phyloP scores from a whole-genome alignment of 805 yeast genomes.

The Jamesozyma piceae region DNA sequence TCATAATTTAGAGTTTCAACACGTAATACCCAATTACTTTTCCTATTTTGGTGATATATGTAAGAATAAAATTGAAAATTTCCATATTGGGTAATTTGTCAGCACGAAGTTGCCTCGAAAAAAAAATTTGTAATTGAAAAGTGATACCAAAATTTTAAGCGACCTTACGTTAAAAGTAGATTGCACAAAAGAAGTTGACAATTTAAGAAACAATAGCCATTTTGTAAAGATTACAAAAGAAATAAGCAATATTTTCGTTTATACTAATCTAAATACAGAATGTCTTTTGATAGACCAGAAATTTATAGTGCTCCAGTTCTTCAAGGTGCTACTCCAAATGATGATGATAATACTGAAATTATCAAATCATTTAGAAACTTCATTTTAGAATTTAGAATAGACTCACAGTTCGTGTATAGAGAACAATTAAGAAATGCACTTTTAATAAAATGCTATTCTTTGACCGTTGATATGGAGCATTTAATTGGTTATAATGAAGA shows the following conservation, averaged over 20 bases:
- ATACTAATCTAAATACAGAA: too few relatives aligned
- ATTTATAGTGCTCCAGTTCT: slow-evolving; percentile 70
- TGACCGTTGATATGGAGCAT: slow-evolving; percentile 75
- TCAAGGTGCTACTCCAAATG: slow-evolving; percentile 69
- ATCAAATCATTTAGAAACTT: slow-evolving; percentile 72
- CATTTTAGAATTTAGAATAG: slow-evolving; percentile 75
- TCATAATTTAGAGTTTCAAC: too few relatives aligned
- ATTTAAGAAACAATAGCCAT: too few relatives aligned
- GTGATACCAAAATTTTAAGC: not conserved
- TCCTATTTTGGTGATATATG: not conserved
- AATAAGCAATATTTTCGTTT: too few relatives aligned
- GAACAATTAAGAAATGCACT: slow-evolving; percentile 86
- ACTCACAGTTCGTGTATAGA: slow-evolving; percentile 74
- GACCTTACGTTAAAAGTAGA: too few relatives aligned
- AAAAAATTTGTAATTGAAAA: too few relatives aligned
- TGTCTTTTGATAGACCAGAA: slow-evolving; percentile 72
- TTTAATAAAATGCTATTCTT: slow-evolving; percentile 59
- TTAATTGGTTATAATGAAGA: slow-evolving; percentile 83
- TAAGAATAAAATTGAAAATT: not conserved
- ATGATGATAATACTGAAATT: slow-evolving; percentile 56
- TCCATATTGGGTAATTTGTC: not conserved
- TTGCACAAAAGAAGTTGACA: too few relatives aligned
- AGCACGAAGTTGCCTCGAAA: not conserved
- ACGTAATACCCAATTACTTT: not conserved
- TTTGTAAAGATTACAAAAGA: too few relatives aligned